phyloP scores from a whole-genome alignment of 1,139 yeast genomes.

The Sugiyamaella grinbergsii region DNA sequence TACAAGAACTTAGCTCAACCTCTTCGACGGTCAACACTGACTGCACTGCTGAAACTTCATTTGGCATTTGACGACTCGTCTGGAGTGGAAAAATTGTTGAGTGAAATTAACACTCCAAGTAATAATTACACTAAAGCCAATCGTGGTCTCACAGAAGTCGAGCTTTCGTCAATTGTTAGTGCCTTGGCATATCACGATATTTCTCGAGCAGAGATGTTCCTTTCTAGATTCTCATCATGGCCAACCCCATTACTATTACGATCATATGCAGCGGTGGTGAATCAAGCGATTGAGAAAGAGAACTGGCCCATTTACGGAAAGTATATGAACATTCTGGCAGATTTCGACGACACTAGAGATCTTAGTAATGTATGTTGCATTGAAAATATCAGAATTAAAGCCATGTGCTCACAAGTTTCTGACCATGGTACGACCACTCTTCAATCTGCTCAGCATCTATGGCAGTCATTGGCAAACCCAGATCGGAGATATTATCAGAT shows the following conservation, averaged over 20 bases:
- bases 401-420: background rate
- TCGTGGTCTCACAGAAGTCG: constrained; percentile 26
- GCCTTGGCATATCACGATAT: constrained; percentile 27
- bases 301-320: constrained; percentile 21
- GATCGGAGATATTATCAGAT: constrained; percentile 13
- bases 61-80: constrained; percentile 45
- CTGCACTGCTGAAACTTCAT: constrained; percentile 47
- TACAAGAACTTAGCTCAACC: constrained; percentile 32
- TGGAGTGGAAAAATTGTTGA: constrained; percentile 47
- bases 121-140: background rate
- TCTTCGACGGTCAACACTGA: constrained; percentile 35
- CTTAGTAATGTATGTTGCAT: constrained; percentile 15
- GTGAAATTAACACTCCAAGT: constrained; percentile 36
- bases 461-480: constrained; percentile 4
- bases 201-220: constrained; percentile 24
- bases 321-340: constrained; percentile 20
- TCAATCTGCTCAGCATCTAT: constrained; percentile 13
- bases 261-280: constrained; percentile 25
- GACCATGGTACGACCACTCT: background rate
- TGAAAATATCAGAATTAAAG: constrained; percentile 16
- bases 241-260: constrained; percentile 17
- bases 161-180: constrained; percentile 30
- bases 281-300: constrained; percentile 25
- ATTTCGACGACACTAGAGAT: constrained; percentile 4
- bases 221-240: constrained; percentile 22